These are phyloP conservation scores for Phaseolus coccineus DNA, from an alignment of 331 rosid genomes.

Conservation along the genomic window DNA sequence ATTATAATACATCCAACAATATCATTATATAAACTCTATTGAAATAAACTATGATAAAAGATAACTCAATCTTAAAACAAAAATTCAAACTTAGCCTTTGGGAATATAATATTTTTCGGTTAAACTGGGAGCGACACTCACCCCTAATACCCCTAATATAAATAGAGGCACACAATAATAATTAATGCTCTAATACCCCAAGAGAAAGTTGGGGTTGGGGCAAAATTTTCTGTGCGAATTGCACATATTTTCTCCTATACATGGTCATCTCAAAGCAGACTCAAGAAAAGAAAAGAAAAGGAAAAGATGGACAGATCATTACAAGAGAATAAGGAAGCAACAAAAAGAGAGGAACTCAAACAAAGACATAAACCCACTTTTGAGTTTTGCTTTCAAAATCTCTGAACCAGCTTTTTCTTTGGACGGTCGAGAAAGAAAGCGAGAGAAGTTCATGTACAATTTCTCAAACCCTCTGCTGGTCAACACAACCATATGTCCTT, in stretches of 20 bases:
- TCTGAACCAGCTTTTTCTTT: conserved; percentile 62
- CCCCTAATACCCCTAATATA: too few species aligned
- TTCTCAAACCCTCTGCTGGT: not conserved
- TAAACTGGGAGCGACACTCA: too few species aligned
- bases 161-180: not conserved
- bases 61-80: too few species aligned
- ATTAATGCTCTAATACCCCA: not conserved
- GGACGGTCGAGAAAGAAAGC: conserved; percentile 68
- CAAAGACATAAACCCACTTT: conserved; percentile 58
- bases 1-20: too few species aligned
- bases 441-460: not conserved
- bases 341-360: conserved; percentile 6
- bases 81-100: too few species aligned
- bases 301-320: not conserved
- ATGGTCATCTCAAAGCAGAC: not conserved
- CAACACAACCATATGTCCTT: conserved; percentile 33
- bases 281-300: not conserved
- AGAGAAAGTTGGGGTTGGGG: not conserved
- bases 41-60: too few species aligned
- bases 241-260: conserved; percentile 12
- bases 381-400: conserved; percentile 54
- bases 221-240: not conserved
- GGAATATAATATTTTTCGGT: too few species aligned
- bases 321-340: not conserved
- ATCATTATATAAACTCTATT: too few species aligned